A percentile compares a stretch with the other conserved stretches of the same genome.
Evolutionary conservation across 2,329 filamentous ascomycete species (phyloP).

Genomic region (Mycocentrospora acerina): DNA sequence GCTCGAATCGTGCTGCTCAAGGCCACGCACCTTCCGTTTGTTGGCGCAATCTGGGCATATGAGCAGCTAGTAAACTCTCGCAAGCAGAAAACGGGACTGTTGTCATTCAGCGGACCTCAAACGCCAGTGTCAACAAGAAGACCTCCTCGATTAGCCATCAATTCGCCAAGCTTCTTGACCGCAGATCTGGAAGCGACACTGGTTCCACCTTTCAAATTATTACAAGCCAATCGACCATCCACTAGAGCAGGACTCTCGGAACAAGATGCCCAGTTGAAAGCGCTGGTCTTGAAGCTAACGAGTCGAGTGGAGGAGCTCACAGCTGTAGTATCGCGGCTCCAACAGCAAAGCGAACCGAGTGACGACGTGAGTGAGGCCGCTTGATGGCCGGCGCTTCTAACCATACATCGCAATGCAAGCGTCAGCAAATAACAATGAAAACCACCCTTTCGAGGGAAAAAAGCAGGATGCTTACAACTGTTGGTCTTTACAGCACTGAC

Average conservation of each 20-base stretch:
- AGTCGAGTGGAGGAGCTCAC: constrained; percentile 44
- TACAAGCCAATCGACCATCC: constrained; percentile 22
- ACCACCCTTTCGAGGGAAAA: constrained; percentile 11
- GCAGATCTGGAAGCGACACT: constrained; percentile 25
- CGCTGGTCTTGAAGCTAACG: constrained; percentile 43
- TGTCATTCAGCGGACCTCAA: constrained; percentile 38
- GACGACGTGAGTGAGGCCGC: constrained; percentile 31
- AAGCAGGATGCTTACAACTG: constrained; percentile 12
- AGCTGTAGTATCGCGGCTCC: constrained; percentile 41
- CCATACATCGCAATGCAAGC: constrained; percentile 18
- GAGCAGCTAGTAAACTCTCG: constrained; percentile 50
- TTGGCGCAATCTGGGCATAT: constrained; percentile 68
- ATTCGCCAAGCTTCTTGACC: constrained; percentile 33
- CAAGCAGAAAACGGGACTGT: constrained; percentile 16
- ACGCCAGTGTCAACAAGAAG: constrained; percentile 27
- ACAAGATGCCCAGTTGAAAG: constrained; percentile 35
- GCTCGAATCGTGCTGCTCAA: constrained; percentile 61
- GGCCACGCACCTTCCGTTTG: constrained; percentile 65
- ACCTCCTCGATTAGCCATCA: constrained; percentile 32
- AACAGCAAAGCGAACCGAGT: constrained; percentile 34
- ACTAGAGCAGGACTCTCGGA: constrained; percentile 25
- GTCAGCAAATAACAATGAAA: constrained; percentile 9
- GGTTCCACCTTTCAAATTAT: background rate
- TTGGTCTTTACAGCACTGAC: constrained; percentile 8
- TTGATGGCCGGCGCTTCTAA: constrained; percentile 42